Base-by-base conservation (phyloP, 306 rosid genomes). In the Pyrus bretschneideri region DNA sequence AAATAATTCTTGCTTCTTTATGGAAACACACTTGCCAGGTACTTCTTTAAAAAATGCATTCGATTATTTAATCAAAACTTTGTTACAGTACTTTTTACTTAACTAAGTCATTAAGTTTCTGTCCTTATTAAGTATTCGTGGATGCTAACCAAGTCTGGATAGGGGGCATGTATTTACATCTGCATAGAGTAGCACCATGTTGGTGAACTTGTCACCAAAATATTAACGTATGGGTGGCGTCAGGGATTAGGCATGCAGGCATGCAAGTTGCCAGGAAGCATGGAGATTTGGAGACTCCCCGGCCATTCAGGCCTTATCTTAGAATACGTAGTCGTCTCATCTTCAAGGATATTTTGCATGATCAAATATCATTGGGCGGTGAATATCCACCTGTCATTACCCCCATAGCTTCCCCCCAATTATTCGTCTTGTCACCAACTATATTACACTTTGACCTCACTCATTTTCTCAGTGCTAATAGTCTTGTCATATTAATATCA, bases 241-340 rank as follows among this genome's bases (percentile, higher is more conserved):
- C 25, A 65, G 69, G 23, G 78, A 79, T 57, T 33, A 55, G 74
- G 73, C 22, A 25, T 9, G 42, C 22, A 38, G 74, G 70, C 22
- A 25, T 9, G 42, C 29, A 38, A 30, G 71, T 69, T 84, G 90
- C 69, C 81, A 70, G 67, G 84, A 81, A 81, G 74, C 78, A 67
- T 55, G 73, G 29, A 62, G 52, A 62, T 49, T 21, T 22, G n/a
- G 49, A 30, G 61, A 75, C 71, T 62, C 58, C 80, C 77, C 73
- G 21, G 71, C 84, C 80, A 71, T 77, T 29, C 10, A 42, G 45
- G 45, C 42, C 84, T 81, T 76, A 80, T 80, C 73, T 25, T 12
- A 12, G 31, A 23, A 4, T 31, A 33, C 12, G 10, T 42, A 9
- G 45, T 42, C 45, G 66, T 11, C 11, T 75, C 59, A 45, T 45